These are phyloP conservation scores for Paramecium caudatum DNA, from an alignment of 73 alveolate species.

Conservation along the genomic window DNA sequence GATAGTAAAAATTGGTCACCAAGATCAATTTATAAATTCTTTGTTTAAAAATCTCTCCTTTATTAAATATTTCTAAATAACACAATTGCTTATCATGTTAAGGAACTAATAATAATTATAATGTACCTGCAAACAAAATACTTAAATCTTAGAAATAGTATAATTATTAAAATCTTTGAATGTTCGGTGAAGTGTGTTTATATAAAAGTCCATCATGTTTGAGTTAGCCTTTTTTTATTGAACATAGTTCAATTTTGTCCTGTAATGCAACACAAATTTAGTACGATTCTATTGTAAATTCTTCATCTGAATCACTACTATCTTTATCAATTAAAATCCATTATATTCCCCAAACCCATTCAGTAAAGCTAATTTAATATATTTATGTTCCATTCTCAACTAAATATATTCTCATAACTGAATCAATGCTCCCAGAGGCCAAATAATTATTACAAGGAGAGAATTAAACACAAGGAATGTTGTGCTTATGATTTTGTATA, in stretches of 20 bases:
- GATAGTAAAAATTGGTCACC: no score
- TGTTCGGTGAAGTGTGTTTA: background rate
- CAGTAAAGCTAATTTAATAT: background rate
- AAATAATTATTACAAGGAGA: background rate
- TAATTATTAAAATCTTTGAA: background rate
- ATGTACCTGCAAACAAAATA: background rate
- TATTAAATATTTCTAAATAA: background rate
- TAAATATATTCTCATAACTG: background rate
- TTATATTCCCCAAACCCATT: background rate
- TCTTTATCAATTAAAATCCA: background rate
- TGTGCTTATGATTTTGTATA: background rate
- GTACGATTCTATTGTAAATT: background rate
- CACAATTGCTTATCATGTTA: slow-evolving; percentile 11
- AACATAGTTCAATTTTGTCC: background rate
- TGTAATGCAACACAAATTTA: background rate
- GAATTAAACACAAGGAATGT: background rate
- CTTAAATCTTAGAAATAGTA: background rate
- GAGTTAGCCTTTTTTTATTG: background rate
- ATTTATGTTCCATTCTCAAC: slow-evolving; percentile 4
- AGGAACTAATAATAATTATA: background rate
- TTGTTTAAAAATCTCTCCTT: background rate
- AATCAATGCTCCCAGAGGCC: background rate
- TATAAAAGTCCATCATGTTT: background rate
- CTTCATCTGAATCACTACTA: background rate
- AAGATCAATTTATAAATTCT: no score